phyloP scores from a whole-genome alignment of 1,139 yeast species.

The Scheffersomyces quercinus region DNA sequence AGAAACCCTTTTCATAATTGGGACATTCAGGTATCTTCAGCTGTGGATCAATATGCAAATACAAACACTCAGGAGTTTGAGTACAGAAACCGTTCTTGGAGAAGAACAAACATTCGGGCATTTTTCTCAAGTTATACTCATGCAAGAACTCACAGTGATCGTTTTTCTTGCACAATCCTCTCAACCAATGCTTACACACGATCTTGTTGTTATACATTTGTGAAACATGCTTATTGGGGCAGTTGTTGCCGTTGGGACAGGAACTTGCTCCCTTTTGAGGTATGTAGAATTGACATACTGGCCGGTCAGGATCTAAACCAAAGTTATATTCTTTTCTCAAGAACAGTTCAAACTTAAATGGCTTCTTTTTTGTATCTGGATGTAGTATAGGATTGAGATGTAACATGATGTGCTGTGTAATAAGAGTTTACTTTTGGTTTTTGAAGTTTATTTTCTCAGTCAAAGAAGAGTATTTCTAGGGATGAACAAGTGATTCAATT shows the following conservation, averaged over 20 bases:
- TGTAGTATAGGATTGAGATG: conserved; percentile 43
- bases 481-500: too few species aligned
- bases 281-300: conserved; percentile 76
- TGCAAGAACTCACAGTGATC: conserved; percentile 96
- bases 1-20: conserved; percentile 83
- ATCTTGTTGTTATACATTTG: conserved; percentile 78
- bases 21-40: conserved; percentile 85
- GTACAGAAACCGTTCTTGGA: conserved; percentile 90
- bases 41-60: conserved; percentile 87
- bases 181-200: conserved; percentile 97
- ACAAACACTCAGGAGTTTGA: conserved; percentile 92
- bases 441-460: too few species aligned
- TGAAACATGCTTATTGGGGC: conserved; percentile 87
- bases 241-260: conserved; percentile 82
- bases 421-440: too few species aligned
- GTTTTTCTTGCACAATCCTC: conserved; percentile 95
- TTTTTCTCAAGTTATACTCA: conserved; percentile 88
- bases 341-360: conserved; percentile 83
- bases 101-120: conserved; percentile 95
- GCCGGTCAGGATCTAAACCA: conserved; percentile 87
- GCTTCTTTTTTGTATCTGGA: conserved; percentile 41
- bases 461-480: too few species aligned
- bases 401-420: conserved; percentile 20
- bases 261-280: conserved; percentile 57
- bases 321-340: conserved; percentile 77